Conservation (phyloP, 176 grass and related monocot species). For the Eleusine coracana region DNA sequence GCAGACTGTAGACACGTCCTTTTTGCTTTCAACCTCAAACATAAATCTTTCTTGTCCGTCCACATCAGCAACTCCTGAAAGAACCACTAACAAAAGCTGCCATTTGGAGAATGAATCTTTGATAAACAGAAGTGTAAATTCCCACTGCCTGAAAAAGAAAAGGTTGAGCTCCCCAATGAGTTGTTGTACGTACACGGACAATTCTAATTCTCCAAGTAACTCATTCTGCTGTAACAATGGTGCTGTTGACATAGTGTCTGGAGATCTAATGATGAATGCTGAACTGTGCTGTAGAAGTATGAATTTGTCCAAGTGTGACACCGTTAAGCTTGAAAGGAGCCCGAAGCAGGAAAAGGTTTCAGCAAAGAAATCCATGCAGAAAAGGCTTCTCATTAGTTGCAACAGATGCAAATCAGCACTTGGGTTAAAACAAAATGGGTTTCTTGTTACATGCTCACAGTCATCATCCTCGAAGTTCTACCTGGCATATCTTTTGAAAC, state of each 20-base stretch:
- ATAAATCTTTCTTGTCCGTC: constrained; percentile 55
- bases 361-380: constrained; percentile 11
- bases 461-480: constrained; percentile 63
- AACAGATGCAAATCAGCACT: constrained; percentile 61
- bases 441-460: constrained; percentile 50
- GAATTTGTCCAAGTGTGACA: constrained; percentile 40
- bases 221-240: constrained; percentile 35
- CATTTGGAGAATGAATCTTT: constrained; percentile 56
- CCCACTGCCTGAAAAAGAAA: constrained; percentile 74
- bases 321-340: constrained; percentile 44
- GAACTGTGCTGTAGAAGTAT: constrained; percentile 30
- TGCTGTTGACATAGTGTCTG: constrained; percentile 23
- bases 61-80: constrained; percentile 67
- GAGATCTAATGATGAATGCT: constrained; percentile 30
- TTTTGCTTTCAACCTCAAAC: constrained; percentile 46
- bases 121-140: constrained; percentile 71
- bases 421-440: constrained; percentile 62
- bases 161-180: constrained; percentile 49
- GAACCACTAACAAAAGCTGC: constrained; percentile 30
- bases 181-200: constrained; percentile 38
- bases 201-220: constrained; percentile 42
- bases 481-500: constrained; percentile 59
- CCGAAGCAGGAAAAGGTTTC: constrained; percentile 30
- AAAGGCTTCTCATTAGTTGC: constrained; percentile 63
- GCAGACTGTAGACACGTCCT: constrained; percentile 30